Conservation (phyloP, 257 asterid species). For the Datura wrightii region DNA sequence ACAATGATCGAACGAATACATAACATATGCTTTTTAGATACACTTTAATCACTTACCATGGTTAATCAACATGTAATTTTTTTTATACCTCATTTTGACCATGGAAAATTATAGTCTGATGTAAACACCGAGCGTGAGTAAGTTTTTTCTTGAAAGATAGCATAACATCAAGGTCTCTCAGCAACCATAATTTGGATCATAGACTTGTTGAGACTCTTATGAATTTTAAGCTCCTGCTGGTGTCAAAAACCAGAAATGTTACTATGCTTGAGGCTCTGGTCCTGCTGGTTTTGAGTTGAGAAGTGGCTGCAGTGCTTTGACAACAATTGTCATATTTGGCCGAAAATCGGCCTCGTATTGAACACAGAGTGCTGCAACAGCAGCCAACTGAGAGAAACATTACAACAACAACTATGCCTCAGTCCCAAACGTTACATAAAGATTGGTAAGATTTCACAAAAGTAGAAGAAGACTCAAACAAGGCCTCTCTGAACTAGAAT, state of each 20-base stretch:
- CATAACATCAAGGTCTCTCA: not conserved
- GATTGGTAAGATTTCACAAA: not conserved
- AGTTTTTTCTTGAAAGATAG: not conserved
- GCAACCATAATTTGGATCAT: not conserved
- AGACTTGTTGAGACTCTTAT: not conserved
- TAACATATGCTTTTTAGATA: not conserved
- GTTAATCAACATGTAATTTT: not conserved
- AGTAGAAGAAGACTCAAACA: not conserved
- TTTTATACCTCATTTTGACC: not conserved
- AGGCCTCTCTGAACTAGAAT: not conserved
- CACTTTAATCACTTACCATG: not conserved
- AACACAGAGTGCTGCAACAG: conserved; percentile 96
- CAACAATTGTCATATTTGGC: conserved; percentile 95
- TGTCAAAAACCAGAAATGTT: not conserved
- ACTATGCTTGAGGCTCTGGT: conserved; percentile 31
- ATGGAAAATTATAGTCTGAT: not conserved
- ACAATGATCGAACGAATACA: not conserved
- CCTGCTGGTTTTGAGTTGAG: conserved; percentile 75
- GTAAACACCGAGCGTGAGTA: not conserved
- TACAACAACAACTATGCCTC: not conserved
- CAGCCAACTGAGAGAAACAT: conserved; percentile 68
- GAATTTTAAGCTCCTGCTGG: not conserved
- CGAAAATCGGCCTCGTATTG: conserved; percentile 95
- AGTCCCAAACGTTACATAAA: not conserved
- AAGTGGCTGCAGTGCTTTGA: conserved; percentile 94